A percentile compares a stretch with the other conserved stretches of the same genome.
Conservation (phyloP, 1,284 basidiomycete species). For the Irpex sp. region DNA sequence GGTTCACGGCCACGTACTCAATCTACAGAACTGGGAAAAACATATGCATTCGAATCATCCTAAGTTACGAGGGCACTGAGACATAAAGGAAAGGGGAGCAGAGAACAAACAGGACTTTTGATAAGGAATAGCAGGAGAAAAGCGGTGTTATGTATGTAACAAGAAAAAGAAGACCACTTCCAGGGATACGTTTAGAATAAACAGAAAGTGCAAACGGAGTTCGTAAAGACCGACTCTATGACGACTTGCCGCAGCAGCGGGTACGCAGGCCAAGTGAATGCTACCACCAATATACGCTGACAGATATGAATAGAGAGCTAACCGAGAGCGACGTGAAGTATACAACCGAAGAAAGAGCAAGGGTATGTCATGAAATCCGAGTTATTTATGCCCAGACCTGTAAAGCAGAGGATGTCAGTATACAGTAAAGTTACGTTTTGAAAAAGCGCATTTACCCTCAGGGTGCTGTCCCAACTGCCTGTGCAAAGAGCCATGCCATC, state of each 20-base stretch:
- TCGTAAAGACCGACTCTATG: conserved; percentile 61
- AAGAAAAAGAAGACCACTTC: conserved; percentile 26
- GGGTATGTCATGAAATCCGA: conserved; percentile 11
- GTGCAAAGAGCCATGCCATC: conserved; percentile 99
- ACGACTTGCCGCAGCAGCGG: conserved; percentile 24
- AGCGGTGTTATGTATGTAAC: conserved; percentile 32
- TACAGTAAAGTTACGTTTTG: background rate
- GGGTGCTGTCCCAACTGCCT: conserved; percentile 95
- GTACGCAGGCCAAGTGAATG: conserved; percentile 17
- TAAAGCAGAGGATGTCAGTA: background rate
- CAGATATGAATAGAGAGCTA: conserved; percentile 28
- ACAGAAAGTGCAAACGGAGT: conserved; percentile 34
- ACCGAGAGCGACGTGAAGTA: conserved; percentile 5
- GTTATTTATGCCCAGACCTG: conserved; percentile 42
- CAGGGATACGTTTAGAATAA: conserved; percentile 17
- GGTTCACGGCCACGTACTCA: background rate
- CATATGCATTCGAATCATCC: conserved; percentile 2
- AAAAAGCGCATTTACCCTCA: conserved; percentile 65
- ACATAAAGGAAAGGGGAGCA: conserved; percentile 6
- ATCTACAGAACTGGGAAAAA: background rate
- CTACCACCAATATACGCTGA: conserved; percentile 9
- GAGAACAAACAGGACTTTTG: conserved; percentile 5
- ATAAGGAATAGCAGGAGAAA: conserved; percentile 11
- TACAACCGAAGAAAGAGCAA: conserved; percentile 12
- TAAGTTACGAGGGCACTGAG: conserved; percentile 7